A percentile compares a stretch with the other conserved stretches of the same genome.
Conservation (phyloP, 257 asterid species). For the Anisodus acutangulus region DNA sequence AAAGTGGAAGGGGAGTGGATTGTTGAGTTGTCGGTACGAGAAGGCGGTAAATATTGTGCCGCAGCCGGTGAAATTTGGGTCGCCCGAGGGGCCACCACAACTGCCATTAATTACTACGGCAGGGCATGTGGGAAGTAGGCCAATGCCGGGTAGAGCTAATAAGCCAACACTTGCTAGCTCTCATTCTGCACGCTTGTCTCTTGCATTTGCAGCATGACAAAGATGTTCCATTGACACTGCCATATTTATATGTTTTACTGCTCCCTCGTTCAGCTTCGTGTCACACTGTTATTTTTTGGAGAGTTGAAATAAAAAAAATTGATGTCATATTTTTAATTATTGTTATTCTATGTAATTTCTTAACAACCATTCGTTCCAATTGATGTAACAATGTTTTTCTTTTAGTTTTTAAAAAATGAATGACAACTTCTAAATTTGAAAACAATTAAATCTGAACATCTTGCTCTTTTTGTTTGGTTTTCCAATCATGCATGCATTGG, state of each 20-base stretch:
- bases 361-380: not conserved
- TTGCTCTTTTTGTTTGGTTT: not conserved
- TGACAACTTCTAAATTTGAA: not conserved
- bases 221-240: not conserved
- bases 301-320: rapidly evolving
- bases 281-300: not conserved
- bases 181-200: slow-evolving; percentile 72
- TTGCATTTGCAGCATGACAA: slow-evolving; percentile 75
- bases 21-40: slow-evolving; percentile 84
- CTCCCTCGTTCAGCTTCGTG: rapidly evolving
- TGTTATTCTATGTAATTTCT: not conserved
- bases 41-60: slow-evolving; percentile 88
- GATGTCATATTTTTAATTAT: not conserved
- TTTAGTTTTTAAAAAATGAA: rapidly evolving
- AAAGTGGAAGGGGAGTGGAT: slow-evolving; percentile 54
- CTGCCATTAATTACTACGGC: slow-evolving; percentile 38
- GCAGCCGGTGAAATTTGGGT: slow-evolving; percentile 56
- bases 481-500: not conserved
- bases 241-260: not conserved
- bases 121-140: slow-evolving; percentile 67
- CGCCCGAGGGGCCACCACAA: slow-evolving; percentile 26
- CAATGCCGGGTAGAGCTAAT: slow-evolving; percentile 48
- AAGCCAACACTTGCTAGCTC: slow-evolving; percentile 56
- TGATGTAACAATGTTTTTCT: not conserved
- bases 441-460: not conserved